A percentile compares a stretch with the other conserved stretches of the same genome.
Conservation (phyloP, 441 rosid genomes). For the Arabidopsis lyrata region DNA sequence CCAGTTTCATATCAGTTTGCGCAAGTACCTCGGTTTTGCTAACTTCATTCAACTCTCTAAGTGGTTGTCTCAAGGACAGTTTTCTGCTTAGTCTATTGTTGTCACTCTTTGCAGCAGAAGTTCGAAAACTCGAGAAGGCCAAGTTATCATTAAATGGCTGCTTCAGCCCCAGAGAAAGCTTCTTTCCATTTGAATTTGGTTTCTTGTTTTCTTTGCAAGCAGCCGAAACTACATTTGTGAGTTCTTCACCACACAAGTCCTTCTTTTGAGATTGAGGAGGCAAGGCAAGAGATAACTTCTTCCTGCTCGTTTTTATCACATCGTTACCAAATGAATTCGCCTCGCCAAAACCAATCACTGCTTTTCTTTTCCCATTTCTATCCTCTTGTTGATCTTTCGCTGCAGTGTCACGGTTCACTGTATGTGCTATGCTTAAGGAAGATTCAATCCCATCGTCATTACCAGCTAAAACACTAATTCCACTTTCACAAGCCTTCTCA, state of each 20-base stretch:
- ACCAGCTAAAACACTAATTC: conserved; percentile 36
- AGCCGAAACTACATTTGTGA: conserved; percentile 20
- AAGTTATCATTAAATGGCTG: conserved; percentile 46
- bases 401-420: conserved; percentile 28
- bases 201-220: conserved; percentile 41
- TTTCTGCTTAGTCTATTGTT: conserved; percentile 24
- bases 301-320: conserved; percentile 34
- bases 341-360: conserved; percentile 10
- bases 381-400: conserved; percentile 31
- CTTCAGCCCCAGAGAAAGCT: conserved; percentile 57
- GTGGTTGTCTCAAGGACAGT: conserved; percentile 42
- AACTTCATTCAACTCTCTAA: conserved; percentile 32
- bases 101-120: conserved; percentile 36
- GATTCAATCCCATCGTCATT: conserved; percentile 40
- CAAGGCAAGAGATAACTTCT: conserved; percentile 51
- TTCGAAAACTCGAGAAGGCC: conserved; percentile 29
- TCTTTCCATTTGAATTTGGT: conserved; percentile 42
- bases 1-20: conserved; percentile 23
- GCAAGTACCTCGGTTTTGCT: conserved; percentile 20
- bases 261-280: conserved; percentile 43
- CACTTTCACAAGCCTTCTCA: conserved; percentile 42
- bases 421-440: conserved; percentile 37
- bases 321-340: conserved; percentile 6
- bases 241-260: conserved; percentile 26
- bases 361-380: conserved; percentile 47